phyloP scores from a whole-genome alignment of 176 grass and related monocot genomes.

The Oryza glumipatula region DNA sequence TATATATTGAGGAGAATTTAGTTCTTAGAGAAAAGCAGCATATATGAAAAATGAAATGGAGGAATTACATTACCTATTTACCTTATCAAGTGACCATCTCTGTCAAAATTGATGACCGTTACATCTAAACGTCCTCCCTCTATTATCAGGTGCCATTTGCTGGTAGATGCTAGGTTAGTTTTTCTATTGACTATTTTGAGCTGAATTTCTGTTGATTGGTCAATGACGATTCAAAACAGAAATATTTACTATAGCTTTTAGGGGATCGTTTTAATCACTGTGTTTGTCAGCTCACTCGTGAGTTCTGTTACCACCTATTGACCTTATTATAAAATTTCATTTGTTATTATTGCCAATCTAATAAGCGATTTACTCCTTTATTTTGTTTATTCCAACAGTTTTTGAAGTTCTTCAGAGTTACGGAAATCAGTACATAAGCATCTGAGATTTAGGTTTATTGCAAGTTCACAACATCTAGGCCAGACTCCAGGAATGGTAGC shows the following conservation, averaged over 20 bases:
- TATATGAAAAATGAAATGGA: background rate
- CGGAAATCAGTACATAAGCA: slow-evolving; percentile 28
- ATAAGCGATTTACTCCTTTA: background rate
- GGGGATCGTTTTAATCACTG: background rate
- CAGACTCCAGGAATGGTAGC: background rate
- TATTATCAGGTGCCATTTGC: background rate
- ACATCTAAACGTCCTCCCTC: background rate
- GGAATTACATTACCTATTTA: background rate
- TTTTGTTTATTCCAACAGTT: slow-evolving; percentile 36
- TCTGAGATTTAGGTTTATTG: slow-evolving; percentile 2
- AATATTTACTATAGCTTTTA: background rate
- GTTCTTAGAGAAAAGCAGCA: background rate
- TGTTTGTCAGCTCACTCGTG: background rate
- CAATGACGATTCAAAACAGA: slow-evolving; percentile 30
- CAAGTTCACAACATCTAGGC: background rate
- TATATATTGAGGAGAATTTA: background rate
- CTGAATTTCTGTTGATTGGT: slow-evolving; percentile 18
- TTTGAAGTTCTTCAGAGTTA: background rate
- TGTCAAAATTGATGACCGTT: background rate
- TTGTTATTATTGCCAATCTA: background rate
- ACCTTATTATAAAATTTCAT: background rate
- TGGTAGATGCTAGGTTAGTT: background rate
- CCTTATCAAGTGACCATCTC: background rate
- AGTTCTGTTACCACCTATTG: slow-evolving; percentile 11
- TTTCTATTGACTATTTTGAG: background rate